Conservation (phyloP, 2,329 filamentous ascomycete genomes). For the Claviceps purpurea region DNA sequence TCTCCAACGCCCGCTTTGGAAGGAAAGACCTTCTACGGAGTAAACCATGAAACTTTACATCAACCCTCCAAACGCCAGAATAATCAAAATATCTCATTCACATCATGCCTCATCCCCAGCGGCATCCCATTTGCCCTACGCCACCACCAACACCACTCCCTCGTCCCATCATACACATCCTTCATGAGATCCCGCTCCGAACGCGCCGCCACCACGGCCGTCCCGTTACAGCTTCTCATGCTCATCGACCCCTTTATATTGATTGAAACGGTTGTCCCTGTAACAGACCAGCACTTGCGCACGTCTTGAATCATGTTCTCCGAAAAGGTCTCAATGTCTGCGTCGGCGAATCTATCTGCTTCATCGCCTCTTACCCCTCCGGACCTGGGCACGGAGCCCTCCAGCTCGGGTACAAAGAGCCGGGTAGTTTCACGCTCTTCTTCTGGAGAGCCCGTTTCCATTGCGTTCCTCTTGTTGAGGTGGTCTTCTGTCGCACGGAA, state of each 20-base stretch:
- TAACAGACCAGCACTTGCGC: slow-evolving; percentile 28
- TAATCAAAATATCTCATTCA: slow-evolving; percentile 3
- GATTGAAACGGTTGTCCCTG: slow-evolving; percentile 20
- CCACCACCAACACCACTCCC: slow-evolving; percentile 23
- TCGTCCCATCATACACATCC: slow-evolving; percentile 18
- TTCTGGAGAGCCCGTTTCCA: slow-evolving; percentile 7
- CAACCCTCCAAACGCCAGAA: not conserved
- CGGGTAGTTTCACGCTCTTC: slow-evolving; percentile 8
- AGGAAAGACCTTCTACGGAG: too few relatives aligned
- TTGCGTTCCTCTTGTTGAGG: slow-evolving; percentile 7
- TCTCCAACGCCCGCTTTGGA: too few relatives aligned
- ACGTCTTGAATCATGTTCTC: slow-evolving; percentile 32
- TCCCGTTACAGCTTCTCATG: slow-evolving; percentile 20
- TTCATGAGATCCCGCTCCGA: slow-evolving; percentile 13
- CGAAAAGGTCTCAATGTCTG: slow-evolving; percentile 26
- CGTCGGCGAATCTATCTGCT: slow-evolving; percentile 4
- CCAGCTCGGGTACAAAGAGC: slow-evolving; percentile 12
- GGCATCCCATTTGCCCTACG: slow-evolving; percentile 4
- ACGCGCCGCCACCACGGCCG: slow-evolving; percentile 19
- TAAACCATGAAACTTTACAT: too few relatives aligned
- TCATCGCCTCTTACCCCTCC: not conserved
- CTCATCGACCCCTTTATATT: slow-evolving; percentile 26
- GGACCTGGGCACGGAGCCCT: not conserved
- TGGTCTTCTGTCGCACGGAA: slow-evolving; percentile 10
- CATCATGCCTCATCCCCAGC: not conserved